Evolutionary conservation across 352 stramenopile genomes (phyloP).

Genomic region (Thalassiosira livingstoniorum): DNA sequence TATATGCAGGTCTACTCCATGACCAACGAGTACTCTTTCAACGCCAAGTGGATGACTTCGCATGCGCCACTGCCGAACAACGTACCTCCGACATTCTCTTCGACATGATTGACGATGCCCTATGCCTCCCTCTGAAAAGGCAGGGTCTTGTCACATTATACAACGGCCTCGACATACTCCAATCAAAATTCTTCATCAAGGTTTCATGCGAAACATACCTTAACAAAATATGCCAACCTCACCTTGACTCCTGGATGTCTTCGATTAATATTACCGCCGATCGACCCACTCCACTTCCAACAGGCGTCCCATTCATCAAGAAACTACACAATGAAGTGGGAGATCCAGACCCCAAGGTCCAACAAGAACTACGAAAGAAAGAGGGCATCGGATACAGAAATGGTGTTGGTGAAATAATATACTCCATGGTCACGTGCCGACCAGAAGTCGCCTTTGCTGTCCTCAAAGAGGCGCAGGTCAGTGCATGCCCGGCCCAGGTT

Average conservation of each 20-base stretch:
- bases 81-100: slow-evolving; percentile 1
- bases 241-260: not conserved
- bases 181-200: slow-evolving; percentile 5
- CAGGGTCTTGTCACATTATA: too few relatives aligned
- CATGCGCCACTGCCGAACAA: slow-evolving; percentile 1
- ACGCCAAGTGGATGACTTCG: slow-evolving; percentile 19
- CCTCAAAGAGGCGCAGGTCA: too few relatives aligned
- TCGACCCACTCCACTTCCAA: slow-evolving; percentile 2
- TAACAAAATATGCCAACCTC: not conserved
- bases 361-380: not conserved
- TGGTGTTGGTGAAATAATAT: slow-evolving; percentile 11
- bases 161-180: slow-evolving; percentile 11
- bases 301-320: not conserved
- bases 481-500: slow-evolving; percentile 5
- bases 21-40: slow-evolving; percentile 49
- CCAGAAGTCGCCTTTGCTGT: slow-evolving; percentile 6
- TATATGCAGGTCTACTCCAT: too few relatives aligned
- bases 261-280: not conserved
- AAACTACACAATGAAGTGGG: not conserved
- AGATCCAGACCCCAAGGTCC: not conserved
- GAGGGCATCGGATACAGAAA: slow-evolving; percentile 2
- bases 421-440: slow-evolving; percentile 17
- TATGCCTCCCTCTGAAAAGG: slow-evolving; percentile 25
- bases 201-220: slow-evolving; percentile 11
- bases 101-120: too few relatives aligned